Evolutionary conservation across 306 rosid genomes (phyloP).

Genomic region (Ochetophila trinervis): DNA sequence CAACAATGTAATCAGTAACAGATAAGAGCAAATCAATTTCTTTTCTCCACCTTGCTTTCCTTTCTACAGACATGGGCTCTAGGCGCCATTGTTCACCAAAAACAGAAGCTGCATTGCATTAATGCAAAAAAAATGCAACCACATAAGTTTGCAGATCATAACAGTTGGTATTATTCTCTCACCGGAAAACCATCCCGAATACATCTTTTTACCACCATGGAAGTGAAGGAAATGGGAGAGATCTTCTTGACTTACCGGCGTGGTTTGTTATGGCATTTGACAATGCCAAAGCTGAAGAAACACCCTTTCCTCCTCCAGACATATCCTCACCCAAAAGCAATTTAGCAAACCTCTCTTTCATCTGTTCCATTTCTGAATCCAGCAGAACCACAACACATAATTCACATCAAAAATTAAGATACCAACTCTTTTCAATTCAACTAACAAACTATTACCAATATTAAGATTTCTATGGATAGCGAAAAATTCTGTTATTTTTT

Average conservation of each 20-base stretch:
- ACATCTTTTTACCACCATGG: background rate
- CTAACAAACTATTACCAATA: too few species aligned
- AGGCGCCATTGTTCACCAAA: conserved; percentile 83
- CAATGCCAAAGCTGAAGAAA: conserved; percentile 91
- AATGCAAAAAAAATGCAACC: too few species aligned
- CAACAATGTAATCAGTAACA: conserved; percentile 78
- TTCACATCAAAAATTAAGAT: conserved; percentile 4
- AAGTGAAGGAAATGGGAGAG: background rate
- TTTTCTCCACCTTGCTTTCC: conserved; percentile 83
- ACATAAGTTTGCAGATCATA: too few species aligned
- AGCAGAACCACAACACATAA: conserved; percentile 21
- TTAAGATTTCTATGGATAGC: too few species aligned
- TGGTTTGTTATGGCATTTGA: conserved; percentile 98
- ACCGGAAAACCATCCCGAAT: too few species aligned
- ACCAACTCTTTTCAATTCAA: too few species aligned
- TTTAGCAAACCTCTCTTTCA: conserved; percentile 94
- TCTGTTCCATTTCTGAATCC: conserved; percentile 79
- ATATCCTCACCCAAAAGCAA: conserved; percentile 92
- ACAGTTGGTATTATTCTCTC: too few species aligned
- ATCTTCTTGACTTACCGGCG: conserved; percentile 53
- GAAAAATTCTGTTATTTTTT: too few species aligned
- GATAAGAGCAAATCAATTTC: conserved; percentile 87
- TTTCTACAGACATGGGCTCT: conserved; percentile 76
- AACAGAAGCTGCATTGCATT: conserved; percentile 72
- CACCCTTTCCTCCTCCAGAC: conserved; percentile 99